phyloP scores from a whole-genome alignment of 306 rosid species.

The Mimosa bimucronata region DNA sequence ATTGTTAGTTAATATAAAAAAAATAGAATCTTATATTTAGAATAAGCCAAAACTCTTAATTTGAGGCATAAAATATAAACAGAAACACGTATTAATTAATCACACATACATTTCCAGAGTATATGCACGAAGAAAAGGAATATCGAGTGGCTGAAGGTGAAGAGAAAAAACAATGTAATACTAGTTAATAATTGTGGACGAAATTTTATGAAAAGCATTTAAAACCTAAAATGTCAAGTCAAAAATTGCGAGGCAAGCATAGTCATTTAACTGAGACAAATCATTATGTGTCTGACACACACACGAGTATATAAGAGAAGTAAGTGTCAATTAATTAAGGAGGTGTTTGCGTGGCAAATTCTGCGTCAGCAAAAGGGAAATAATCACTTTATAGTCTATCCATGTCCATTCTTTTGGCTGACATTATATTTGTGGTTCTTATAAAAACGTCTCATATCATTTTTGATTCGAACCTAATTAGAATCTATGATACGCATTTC shows the following conservation, averaged over 20 bases:
- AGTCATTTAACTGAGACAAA: background rate
- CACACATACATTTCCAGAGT: no score
- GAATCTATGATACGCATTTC: background rate
- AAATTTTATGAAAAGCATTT: background rate
- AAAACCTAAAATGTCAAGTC: no score
- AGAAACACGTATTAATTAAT: no score
- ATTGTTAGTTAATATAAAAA: no score
- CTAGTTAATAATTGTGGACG: background rate
- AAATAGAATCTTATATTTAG: no score
- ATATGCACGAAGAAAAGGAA: no score
- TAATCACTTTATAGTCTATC: background rate
- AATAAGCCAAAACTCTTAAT: no score
- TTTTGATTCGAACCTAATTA: background rate
- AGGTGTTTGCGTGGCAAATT: background rate
- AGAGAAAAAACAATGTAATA: no score
- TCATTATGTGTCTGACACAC: background rate
- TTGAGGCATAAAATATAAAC: no score
- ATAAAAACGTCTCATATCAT: background rate
- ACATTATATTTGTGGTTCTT: background rate
- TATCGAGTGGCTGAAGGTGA: no score
- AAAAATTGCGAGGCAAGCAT: background rate
- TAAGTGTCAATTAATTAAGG: background rate
- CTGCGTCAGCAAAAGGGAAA: constrained; percentile 5
- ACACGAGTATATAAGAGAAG: no score
- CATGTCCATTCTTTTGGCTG: constrained; percentile 4